A percentile compares a stretch with the other conserved stretches of the same genome.
These are phyloP conservation scores for Sphenostylis stenocarpa DNA, from an alignment of 306 rosid species.

Conservation along the genomic window DNA sequence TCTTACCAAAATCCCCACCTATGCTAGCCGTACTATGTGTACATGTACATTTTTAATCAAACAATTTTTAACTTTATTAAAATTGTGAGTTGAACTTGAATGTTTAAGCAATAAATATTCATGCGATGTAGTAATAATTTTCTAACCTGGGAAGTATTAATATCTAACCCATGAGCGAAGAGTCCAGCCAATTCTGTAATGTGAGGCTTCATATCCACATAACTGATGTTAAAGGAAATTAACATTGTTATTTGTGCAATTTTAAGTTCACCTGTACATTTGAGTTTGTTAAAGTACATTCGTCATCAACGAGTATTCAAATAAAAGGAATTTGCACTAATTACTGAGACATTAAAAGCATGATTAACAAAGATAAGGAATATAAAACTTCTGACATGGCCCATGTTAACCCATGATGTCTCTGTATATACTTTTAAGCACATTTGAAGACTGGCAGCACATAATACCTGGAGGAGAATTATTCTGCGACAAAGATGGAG, in stretches of 20 bases:
- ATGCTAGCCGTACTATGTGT: neutral
- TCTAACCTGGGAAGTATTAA: constrained; percentile 85
- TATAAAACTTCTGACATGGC: constrained; percentile 22
- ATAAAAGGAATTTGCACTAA: constrained; percentile 3
- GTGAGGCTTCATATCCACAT: constrained; percentile 64
- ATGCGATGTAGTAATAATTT: constrained; percentile 3
- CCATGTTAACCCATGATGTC: constrained; percentile 18
- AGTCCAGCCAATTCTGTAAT: constrained; percentile 57
- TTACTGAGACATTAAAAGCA: constrained; percentile 19
- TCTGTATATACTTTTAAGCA: constrained; percentile 4
- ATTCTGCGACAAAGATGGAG: constrained; percentile 52
- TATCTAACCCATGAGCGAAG: constrained; percentile 71
- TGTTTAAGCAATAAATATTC: constrained; percentile 1
- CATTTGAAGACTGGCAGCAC: constrained; percentile 7
- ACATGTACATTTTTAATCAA: constrained; percentile 9
- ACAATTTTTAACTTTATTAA: neutral
- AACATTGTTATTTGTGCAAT: constrained; percentile 60
- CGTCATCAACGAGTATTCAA: constrained; percentile 18
- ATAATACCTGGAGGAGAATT: constrained; percentile 53
- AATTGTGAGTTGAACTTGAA: neutral
- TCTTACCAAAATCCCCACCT: constrained; percentile 22
- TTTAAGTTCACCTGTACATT: constrained; percentile 55
- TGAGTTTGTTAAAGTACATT: constrained; percentile 15
- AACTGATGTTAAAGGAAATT: constrained; percentile 74
- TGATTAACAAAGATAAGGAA: constrained; percentile 11